These are phyloP conservation scores for Eucalyptus erythrocorys DNA, from an alignment of 345 rosid species.

Conservation along the genomic window DNA sequence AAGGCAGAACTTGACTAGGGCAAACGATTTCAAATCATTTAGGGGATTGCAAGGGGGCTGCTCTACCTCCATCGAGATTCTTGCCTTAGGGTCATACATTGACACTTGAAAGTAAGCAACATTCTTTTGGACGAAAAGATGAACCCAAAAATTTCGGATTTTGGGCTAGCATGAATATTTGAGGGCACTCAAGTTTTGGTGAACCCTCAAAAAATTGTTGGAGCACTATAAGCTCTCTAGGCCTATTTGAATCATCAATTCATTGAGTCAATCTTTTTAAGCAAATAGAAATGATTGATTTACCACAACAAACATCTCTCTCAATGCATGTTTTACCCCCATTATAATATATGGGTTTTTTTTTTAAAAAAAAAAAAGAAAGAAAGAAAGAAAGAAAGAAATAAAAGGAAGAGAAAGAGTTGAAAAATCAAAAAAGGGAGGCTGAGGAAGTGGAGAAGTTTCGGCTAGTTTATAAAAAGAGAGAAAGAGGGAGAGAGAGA, in stretches of 20 bases:
- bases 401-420: too few relatives aligned
- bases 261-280: background rate
- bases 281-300: background rate
- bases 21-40: conserved; percentile 8
- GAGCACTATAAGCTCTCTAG: conserved; percentile 3
- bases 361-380: background rate
- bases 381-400: too few relatives aligned
- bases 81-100: conserved; percentile 13
- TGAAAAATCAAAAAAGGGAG: too few relatives aligned
- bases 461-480: too few relatives aligned
- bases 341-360: too few relatives aligned
- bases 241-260: background rate
- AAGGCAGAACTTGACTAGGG: conserved; percentile 9
- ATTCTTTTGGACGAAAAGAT: conserved; percentile 9
- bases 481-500: too few relatives aligned
- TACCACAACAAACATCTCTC: background rate
- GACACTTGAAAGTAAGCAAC: conserved; percentile 19
- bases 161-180: conserved; percentile 19
- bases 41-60: conserved; percentile 19
- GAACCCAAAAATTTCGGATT: conserved; percentile 27
- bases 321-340: background rate
- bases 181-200: background rate
- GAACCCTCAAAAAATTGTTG: conserved; percentile 7
- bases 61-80: conserved; percentile 24
- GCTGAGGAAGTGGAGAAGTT: too few relatives aligned